A percentile compares a stretch with the other conserved stretches of the same genome.
Conservation (phyloP, 2,329 filamentous ascomycete genomes). For the Xylariaceae sp. region DNA sequence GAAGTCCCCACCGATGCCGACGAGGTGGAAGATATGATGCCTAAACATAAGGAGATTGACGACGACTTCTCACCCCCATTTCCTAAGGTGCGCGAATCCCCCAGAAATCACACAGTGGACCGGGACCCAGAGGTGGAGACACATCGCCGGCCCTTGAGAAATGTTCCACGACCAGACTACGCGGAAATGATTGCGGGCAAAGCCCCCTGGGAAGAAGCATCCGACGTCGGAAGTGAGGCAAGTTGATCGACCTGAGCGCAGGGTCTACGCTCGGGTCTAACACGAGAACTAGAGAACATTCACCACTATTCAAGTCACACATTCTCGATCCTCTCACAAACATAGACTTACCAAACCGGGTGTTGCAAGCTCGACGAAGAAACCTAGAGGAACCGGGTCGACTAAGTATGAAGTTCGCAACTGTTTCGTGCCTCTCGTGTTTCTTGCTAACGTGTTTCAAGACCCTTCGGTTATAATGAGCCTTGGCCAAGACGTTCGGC, state of each 20-base stretch:
- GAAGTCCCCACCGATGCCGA: conserved; percentile 5
- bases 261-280: conserved; percentile 1
- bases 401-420: conserved; percentile 24
- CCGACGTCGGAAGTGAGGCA: conserved; percentile 24
- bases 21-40: conserved; percentile 7
- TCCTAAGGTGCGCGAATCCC: conserved; percentile 9
- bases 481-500: conserved; percentile 33
- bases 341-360: conserved; percentile 17
- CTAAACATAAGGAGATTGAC: conserved; percentile 18
- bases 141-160: conserved; percentile 23
- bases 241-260: background rate
- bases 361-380: background rate
- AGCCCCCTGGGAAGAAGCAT: conserved; percentile 21
- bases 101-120: conserved; percentile 12
- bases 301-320: conserved; percentile 14
- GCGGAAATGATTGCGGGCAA: conserved; percentile 28
- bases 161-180: conserved; percentile 27
- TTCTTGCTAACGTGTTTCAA: conserved; percentile 11
- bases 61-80: conserved; percentile 18
- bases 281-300: conserved; percentile 13
- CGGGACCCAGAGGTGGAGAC: conserved; percentile 17
- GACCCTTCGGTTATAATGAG: conserved; percentile 32
- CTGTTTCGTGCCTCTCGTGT: background rate
- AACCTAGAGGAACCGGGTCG: conserved; percentile 13
- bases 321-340: conserved; percentile 10